These are phyloP conservation scores for Aspergillus kassunensis DNA, from an alignment of 495 filamentous ascomycete genomes.

Conservation along the genomic window DNA sequence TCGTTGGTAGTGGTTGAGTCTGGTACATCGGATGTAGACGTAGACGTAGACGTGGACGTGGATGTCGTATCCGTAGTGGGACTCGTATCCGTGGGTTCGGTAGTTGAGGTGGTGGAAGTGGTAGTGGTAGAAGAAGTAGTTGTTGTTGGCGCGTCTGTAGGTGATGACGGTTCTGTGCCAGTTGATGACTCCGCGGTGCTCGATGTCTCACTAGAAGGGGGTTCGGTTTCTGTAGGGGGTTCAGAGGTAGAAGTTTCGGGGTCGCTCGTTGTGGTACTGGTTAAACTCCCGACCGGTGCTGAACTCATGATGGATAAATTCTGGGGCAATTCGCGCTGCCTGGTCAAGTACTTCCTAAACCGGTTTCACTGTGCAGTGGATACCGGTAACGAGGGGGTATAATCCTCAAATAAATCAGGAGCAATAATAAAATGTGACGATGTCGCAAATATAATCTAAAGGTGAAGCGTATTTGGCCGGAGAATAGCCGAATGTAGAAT, in stretches of 20 bases:
- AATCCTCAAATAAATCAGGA: background rate
- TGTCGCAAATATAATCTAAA: background rate
- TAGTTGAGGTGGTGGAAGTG: slow-evolving; percentile 12
- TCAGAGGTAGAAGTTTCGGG: slow-evolving; percentile 5
- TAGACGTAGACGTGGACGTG: too few species aligned
- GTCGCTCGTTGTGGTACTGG: background rate
- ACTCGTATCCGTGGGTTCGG: slow-evolving; percentile 17
- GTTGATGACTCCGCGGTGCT: slow-evolving; percentile 5
- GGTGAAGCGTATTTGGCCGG: slow-evolving; percentile 3
- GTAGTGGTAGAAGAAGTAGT: slow-evolving; percentile 8
- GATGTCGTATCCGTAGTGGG: too few species aligned
- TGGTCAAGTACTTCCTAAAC: background rate
- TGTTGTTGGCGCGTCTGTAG: slow-evolving; percentile 6
- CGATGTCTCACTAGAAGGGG: too few species aligned
- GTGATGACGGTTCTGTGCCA: slow-evolving; percentile 10
- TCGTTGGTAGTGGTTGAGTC: slow-evolving; percentile 27
- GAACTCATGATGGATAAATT: background rate
- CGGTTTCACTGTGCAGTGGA: background rate
- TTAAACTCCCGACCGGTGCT: background rate
- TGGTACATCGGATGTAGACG: background rate
- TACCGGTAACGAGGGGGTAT: background rate
- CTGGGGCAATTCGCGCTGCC: background rate
- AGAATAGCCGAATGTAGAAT: slow-evolving; percentile 3
- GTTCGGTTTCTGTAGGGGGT: slow-evolving; percentile 14
- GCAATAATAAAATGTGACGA: background rate